phyloP scores from a whole-genome alignment of 2,329 filamentous ascomycete genomes.

The Botrytis elliptica region DNA sequence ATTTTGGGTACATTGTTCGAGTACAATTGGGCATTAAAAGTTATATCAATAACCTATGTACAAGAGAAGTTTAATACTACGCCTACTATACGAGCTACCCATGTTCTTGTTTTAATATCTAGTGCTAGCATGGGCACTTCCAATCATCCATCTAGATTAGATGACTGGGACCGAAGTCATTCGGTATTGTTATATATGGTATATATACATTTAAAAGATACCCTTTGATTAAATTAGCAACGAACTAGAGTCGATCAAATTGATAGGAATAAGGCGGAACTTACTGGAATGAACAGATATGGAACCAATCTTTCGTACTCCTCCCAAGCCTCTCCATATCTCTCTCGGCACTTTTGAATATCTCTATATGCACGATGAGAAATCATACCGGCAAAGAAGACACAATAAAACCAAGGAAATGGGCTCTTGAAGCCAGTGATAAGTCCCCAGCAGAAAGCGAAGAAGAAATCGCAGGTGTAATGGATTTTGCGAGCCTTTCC shows the following conservation, averaged over 20 bases:
- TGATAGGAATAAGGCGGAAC: conserved; percentile 27
- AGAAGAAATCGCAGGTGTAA: conserved; percentile 78
- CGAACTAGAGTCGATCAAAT: not conserved
- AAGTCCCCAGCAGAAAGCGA: conserved; percentile 75
- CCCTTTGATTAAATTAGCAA: conserved; percentile 2
- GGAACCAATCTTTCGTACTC: conserved; percentile 80
- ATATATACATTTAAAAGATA: conserved; percentile 7
- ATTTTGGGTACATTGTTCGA: not conserved
- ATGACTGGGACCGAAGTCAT: not conserved
- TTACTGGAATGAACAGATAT: conserved; percentile 77
- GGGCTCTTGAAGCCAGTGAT: conserved; percentile 78
- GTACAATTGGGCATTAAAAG: conserved; percentile 14
- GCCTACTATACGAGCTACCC: not conserved
- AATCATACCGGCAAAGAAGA: conserved; percentile 81
- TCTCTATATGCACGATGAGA: conserved; percentile 74
- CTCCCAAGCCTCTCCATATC: conserved; percentile 79
- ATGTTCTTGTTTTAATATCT: not conserved
- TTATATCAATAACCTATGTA: conserved; percentile 12
- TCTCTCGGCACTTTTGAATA: conserved; percentile 70
- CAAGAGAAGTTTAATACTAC: conserved; percentile 12
- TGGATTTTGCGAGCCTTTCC: conserved; percentile 76
- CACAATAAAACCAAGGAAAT: conserved; percentile 86
- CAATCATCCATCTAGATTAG: not conserved
- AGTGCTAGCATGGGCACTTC: not conserved
- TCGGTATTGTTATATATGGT: not conserved